phyloP scores from a whole-genome alignment of 352 stramenopile species.

The Phytopythium litorale region DNA sequence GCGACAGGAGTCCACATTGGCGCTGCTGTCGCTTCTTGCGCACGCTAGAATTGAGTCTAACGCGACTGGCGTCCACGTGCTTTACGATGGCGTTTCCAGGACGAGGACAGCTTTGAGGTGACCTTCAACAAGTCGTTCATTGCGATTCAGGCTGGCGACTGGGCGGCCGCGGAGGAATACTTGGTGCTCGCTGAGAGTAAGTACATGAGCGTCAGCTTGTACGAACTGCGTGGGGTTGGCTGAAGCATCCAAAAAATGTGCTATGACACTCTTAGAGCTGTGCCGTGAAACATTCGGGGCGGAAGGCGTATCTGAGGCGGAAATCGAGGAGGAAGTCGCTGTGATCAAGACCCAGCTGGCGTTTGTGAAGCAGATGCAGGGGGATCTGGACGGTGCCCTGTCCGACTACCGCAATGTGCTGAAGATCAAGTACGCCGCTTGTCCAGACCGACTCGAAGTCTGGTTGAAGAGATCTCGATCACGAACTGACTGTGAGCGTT shows the following conservation, averaged over 20 bases:
- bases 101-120: slow-evolving; percentile 74
- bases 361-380: slow-evolving; percentile 78
- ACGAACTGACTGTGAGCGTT: neutral
- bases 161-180: slow-evolving; percentile 35
- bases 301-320: slow-evolving; percentile 45
- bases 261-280: slow-evolving; percentile 31
- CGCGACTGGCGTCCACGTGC: neutral
- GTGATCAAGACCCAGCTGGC: slow-evolving; percentile 69
- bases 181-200: slow-evolving; percentile 61
- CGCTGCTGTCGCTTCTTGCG: neutral
- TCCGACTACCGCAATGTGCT: slow-evolving; percentile 74
- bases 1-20: neutral
- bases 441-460: neutral
- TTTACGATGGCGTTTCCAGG: slow-evolving; percentile 17
- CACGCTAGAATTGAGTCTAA: neutral
- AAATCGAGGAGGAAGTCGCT: slow-evolving; percentile 71
- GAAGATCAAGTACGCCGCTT: slow-evolving; percentile 64
- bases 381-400: slow-evolving; percentile 60
- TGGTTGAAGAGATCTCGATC: neutral
- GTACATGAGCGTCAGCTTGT: slow-evolving; percentile 3
- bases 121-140: slow-evolving; percentile 85
- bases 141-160: slow-evolving; percentile 63
- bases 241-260: slow-evolving; percentile 3
- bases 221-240: neutral
- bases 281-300: slow-evolving; percentile 56